These are phyloP conservation scores for Colletotrichum caudatum DNA, from an alignment of 2,329 filamentous ascomycete genomes.

Conservation along the genomic window DNA sequence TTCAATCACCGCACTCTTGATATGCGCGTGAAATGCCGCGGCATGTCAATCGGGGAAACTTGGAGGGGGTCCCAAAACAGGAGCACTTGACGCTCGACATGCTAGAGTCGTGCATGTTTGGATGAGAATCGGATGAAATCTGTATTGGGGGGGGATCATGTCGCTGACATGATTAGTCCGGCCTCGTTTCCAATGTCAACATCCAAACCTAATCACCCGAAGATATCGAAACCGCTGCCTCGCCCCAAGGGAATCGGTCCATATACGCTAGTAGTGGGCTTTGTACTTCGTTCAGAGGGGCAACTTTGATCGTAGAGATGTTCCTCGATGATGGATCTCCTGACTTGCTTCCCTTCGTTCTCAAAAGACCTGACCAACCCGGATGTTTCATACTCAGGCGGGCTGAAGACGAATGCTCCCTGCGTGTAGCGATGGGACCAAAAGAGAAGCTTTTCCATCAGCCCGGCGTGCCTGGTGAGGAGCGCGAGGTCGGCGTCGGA, in stretches of 20 bases:
- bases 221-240: background rate
- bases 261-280: no score
- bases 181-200: background rate
- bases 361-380: no score
- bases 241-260: no score
- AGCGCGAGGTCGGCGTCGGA: no score
- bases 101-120: background rate
- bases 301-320: no score
- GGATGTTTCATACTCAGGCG: no score
- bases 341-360: no score
- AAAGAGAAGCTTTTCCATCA: background rate
- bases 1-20: background rate
- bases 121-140: background rate
- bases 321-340: no score
- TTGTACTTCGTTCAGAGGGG: no score
- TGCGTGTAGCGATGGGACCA: background rate
- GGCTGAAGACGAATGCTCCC: accelerated
- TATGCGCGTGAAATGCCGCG: background rate
- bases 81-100: background rate
- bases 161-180: background rate
- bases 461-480: background rate
- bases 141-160: background rate
- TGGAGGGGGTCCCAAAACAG: accelerated
- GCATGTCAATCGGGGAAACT: background rate
- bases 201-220: background rate